Evolutionary conservation across 1,284 basidiomycete species (phyloP), one percentile per base, ranked within the genome.

Genomic region (Fistulina hepatica): DNA sequence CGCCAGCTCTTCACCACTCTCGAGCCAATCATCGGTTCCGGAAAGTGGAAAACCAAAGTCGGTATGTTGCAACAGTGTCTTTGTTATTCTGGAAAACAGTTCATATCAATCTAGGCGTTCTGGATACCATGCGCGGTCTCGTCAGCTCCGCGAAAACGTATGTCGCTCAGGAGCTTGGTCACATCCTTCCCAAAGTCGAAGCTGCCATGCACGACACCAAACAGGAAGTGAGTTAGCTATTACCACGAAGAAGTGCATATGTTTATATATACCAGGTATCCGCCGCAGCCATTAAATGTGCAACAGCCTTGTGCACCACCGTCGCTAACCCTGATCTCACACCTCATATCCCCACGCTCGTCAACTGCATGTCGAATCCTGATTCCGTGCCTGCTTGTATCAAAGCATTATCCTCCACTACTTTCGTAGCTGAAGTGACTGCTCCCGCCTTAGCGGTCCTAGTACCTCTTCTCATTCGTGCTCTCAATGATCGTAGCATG

Each of bases 201-300:
- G 67, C 65, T 34, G 80, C 90, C 10, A 94, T 98, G 92, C 91
- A 95, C 57, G 94, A 98, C 61, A 97, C 94, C 48, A 98, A 97
- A 62, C 63, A 77, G 48, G 94, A 98, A 72, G 91, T 91, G 40
- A 44, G 67, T 39, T 9, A 5, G 6, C 11, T 37, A 11, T 53
- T 15, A 28, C 38, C 10, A 26, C 33, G 21, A 17, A 11, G 36
- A 17, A 32, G 21, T 15, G 34, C 21, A 25, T 21, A 30, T 19
- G 5, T 27, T 42, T 15, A 39, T 27, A 39, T 13, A 31, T 46
- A 34, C 23, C 47, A 92, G 89, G 90, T 97, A 27, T 83, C 91
- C 12, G 72, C 74, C 43, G 83, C 88, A 31, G 94, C 94, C 30
- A 67, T 78, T 50, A 97, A 97, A 69, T 88, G 89, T 48, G 92